A percentile compares a stretch with the other conserved stretches of the same genome.
phyloP scores from a whole-genome alignment of 176 grass and related monocot species.

The Oryza punctata region DNA sequence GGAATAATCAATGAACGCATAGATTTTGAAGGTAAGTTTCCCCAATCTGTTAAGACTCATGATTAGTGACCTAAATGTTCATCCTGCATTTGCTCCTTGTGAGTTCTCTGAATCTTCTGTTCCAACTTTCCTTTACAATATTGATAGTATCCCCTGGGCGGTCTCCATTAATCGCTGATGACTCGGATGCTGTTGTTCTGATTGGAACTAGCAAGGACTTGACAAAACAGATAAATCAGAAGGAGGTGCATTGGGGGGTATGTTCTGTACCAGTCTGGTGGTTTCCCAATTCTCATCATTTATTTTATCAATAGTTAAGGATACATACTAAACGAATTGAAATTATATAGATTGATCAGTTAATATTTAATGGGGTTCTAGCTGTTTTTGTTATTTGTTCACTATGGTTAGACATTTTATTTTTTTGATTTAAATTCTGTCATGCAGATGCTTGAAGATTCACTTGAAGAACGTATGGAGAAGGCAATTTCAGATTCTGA shows the following conservation, averaged over 20 bases:
- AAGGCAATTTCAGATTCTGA: conserved; percentile 81
- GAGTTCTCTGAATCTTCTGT: conserved; percentile 36
- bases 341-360: neutral
- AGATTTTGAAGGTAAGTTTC: conserved; percentile 87
- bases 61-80: neutral
- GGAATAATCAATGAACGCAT: conserved; percentile 89
- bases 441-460: conserved; percentile 95
- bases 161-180: conserved; percentile 77
- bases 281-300: conserved; percentile 3
- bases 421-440: conserved; percentile 20
- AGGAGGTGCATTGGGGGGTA: conserved; percentile 98
- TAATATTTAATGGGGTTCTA: neutral
- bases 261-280: conserved; percentile 29
- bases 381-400: neutral
- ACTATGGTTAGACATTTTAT: conserved; percentile 11
- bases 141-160: conserved; percentile 76
- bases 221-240: conserved; percentile 96
- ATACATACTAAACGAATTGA: neutral
- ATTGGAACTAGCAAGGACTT: conserved; percentile 86
- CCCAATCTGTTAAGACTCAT: neutral
- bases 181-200: conserved; percentile 77
- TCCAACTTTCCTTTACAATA: conserved; percentile 30
- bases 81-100: conserved; percentile 37
- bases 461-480: conserved; percentile 83
- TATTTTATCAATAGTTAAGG: conserved; percentile 16